phyloP scores from a whole-genome alignment of 2,329 filamentous ascomycete genomes.

The Alternaria sp. region DNA sequence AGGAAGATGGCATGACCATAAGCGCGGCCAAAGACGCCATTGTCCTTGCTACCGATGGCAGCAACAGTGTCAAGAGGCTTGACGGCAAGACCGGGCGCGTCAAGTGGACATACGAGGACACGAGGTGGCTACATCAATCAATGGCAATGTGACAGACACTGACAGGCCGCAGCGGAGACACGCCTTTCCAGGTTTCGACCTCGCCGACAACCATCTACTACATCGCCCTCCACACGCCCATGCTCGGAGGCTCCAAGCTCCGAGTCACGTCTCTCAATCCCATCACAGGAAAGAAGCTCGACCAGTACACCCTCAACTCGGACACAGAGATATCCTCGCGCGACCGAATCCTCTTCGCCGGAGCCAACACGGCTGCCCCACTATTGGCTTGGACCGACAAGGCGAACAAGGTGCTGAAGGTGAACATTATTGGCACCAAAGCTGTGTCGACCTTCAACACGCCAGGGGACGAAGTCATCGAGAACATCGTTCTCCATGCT shows the following conservation, averaged over 20 bases:
- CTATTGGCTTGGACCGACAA: constrained; percentile 78
- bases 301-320: constrained; percentile 73
- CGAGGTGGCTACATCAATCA: constrained; percentile 50
- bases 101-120: constrained; percentile 79
- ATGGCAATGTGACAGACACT: constrained; percentile 2
- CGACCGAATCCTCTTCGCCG: constrained; percentile 74
- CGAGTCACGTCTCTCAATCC: constrained; percentile 77
- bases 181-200: constrained; percentile 76
- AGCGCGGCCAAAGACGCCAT: constrained; percentile 70
- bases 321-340: constrained; percentile 73
- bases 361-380: constrained; percentile 75
- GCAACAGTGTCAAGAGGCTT: constrained; percentile 70
- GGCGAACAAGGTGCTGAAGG: constrained; percentile 65
- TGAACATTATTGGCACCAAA: constrained; percentile 70
- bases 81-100: constrained; percentile 74
- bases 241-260: constrained; percentile 72
- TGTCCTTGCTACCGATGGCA: constrained; percentile 66
- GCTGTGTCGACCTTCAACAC: constrained; percentile 52
- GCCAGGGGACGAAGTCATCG: constrained; percentile 49
- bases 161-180: constrained; percentile 62
- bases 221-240: constrained; percentile 72
- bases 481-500: constrained; percentile 71
- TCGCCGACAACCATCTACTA: constrained; percentile 75
- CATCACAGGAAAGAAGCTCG: constrained; percentile 72
- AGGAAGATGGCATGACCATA: constrained; percentile 63